Percentiles rank a stretch among this genome's conserved stretches.
phyloP scores from a whole-genome alignment of 202 grass and related monocot species.

The Musa balbisiana region DNA sequence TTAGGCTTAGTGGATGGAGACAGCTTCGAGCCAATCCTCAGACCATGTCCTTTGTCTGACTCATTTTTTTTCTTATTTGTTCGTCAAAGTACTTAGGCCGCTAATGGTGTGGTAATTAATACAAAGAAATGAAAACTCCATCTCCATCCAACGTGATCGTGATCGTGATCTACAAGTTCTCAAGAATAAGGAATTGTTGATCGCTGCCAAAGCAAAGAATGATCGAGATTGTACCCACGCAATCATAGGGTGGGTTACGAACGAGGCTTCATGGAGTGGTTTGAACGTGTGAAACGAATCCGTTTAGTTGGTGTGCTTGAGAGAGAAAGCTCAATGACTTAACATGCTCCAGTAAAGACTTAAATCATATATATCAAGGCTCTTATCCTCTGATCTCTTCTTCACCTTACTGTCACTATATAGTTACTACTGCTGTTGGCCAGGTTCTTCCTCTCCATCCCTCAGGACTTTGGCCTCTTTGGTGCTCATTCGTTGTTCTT shows the following conservation, averaged over 20 bases:
- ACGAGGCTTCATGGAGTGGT: background rate
- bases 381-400: background rate
- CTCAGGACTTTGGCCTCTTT: background rate
- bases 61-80: too few species aligned
- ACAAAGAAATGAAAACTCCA: too few species aligned
- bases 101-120: too few species aligned
- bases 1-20: too few species aligned
- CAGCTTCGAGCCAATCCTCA: too few species aligned
- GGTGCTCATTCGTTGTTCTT: background rate
- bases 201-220: too few species aligned
- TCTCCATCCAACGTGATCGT: too few species aligned
- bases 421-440: background rate
- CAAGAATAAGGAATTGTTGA: too few species aligned
- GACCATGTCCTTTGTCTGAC: too few species aligned
- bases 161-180: too few species aligned
- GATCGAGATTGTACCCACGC: too few species aligned
- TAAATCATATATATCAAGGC: background rate
- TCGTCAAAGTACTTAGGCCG: too few species aligned
- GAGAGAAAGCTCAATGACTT: background rate
- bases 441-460: background rate
- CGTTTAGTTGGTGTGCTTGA: background rate
- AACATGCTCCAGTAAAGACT: background rate
- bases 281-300: background rate
- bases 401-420: background rate
- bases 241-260: background rate